A percentile compares a stretch with the other conserved stretches of the same genome.
Evolutionary conservation across 441 rosid genomes (phyloP).

Genomic region (Iberis amara): DNA sequence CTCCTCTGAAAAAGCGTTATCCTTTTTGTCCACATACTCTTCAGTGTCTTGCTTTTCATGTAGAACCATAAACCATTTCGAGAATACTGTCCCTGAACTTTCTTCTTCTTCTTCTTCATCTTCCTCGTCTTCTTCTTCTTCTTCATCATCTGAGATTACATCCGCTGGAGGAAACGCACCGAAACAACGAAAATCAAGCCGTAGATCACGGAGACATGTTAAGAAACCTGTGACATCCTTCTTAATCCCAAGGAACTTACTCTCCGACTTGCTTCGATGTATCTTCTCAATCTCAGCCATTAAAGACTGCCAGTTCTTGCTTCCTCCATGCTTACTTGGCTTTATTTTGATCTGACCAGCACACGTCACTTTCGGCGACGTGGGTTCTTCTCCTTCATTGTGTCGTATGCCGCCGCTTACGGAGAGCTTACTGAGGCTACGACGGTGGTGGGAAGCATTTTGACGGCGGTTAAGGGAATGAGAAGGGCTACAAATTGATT

Average conservation of each 20-base stretch:
- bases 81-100: constrained; percentile 57
- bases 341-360: constrained; percentile 89
- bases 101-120: constrained; percentile 31
- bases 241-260: constrained; percentile 62
- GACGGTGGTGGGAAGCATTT: constrained; percentile 32
- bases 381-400: constrained; percentile 53
- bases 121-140: constrained; percentile 33
- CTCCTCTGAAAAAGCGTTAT: constrained; percentile 20
- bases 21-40: constrained; percentile 25
- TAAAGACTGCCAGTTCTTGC: constrained; percentile 82
- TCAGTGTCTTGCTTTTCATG: constrained; percentile 47
- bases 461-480: constrained; percentile 44
- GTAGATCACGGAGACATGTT: constrained; percentile 56
- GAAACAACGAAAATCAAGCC: constrained; percentile 67
- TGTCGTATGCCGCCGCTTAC: constrained; percentile 6
- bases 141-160: constrained; percentile 51
- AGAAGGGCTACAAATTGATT: constrained; percentile 57
- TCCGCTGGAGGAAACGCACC: constrained; percentile 60
- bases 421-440: constrained; percentile 35
- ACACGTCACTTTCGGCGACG: constrained; percentile 86
- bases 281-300: constrained; percentile 89
- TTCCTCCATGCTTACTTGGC: constrained; percentile 35
- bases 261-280: constrained; percentile 49
- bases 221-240: constrained; percentile 75
- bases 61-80: constrained; percentile 82